Evolutionary conservation across 768 basidiomycete species (phyloP), one percentile per base, ranked within the genome.

Genomic region (Boletus speciosus): DNA sequence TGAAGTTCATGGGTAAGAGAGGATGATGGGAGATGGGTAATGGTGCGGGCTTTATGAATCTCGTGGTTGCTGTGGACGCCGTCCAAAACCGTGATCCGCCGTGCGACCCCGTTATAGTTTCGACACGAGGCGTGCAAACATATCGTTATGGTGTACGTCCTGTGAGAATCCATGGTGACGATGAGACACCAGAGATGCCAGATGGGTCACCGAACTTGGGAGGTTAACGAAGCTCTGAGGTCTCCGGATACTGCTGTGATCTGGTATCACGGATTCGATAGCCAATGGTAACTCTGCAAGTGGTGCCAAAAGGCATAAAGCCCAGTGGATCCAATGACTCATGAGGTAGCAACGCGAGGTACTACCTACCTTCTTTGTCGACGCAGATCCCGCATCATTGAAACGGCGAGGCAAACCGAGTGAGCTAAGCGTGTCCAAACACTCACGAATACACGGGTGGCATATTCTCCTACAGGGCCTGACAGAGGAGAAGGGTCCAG

Each of bases 21-120:
- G 35, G 19, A 35, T 40, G 41, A 37, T n/a, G 36, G 16, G 15
- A 23, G 31, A 25, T 27, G 32, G n/a, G 16, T 2, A 8, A 46
- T 14, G 35, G 4, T 16, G 29, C 15, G 35, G 27, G 27, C 32
- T 63, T 62, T 65, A 62, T 65, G 14, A 23, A 19, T 42, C 23
- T 6, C 11, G 19, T 25, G 21, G 14, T 1, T 51, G 40, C 48
- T 39, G 51, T 55, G 27, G 29, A 11, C 2, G 23, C 10, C 15
- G 21, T 31, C 2, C 2, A 38, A 27, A 25, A 41, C 14, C 3
- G 35, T 9, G 15, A 42, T 38, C 35, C 41, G 23, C 21, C 16
- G 25, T 38, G 27, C 34, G n/a, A 43, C 39, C 41, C 6, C 44
- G 11, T n/a, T 44, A 29, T 47, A 42, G 29, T 39, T 36, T 15